phyloP scores from a whole-genome alignment of 805 yeast genomes.

The Ogataea methanolica region DNA sequence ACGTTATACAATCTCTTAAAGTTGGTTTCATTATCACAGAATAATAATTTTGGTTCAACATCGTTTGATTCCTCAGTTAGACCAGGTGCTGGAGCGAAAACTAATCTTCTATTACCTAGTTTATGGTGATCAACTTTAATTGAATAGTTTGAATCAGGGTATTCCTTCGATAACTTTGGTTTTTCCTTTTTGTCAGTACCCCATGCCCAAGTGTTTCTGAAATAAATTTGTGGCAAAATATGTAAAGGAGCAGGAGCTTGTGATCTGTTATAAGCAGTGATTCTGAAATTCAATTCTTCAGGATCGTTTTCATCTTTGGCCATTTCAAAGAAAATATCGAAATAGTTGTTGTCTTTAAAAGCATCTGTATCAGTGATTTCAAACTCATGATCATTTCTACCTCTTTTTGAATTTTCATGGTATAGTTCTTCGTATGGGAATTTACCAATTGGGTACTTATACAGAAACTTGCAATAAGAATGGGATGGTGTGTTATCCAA shows the following conservation, averaged over 20 bases:
- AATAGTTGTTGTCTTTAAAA: conserved; percentile 68
- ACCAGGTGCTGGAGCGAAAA: conserved; percentile 85
- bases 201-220: conserved; percentile 95
- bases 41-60: conserved; percentile 69
- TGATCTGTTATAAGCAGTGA: conserved; percentile 85
- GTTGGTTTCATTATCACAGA: conserved; percentile 90
- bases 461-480: conserved; percentile 84
- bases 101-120: conserved; percentile 60
- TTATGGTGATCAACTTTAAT: conserved; percentile 62
- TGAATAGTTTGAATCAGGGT: conserved; percentile 37
- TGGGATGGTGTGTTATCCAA: conserved; percentile 91
- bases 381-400: conserved; percentile 67
- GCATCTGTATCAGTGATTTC: conserved; percentile 80
- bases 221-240: conserved; percentile 76
- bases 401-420: conserved; percentile 59
- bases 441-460: conserved; percentile 85
- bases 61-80: conserved; percentile 52
- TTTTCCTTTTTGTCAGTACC: conserved; percentile 51
- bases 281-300: conserved; percentile 74
- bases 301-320: conserved; percentile 81
- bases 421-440: conserved; percentile 79
- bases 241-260: conserved; percentile 84
- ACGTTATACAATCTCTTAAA: conserved; percentile 60
- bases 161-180: conserved; percentile 42
- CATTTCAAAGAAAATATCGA: conserved; percentile 85